These are phyloP conservation scores for Symbiodinium natans DNA, from an alignment of 73 alveolate species.

Conservation along the genomic window DNA sequence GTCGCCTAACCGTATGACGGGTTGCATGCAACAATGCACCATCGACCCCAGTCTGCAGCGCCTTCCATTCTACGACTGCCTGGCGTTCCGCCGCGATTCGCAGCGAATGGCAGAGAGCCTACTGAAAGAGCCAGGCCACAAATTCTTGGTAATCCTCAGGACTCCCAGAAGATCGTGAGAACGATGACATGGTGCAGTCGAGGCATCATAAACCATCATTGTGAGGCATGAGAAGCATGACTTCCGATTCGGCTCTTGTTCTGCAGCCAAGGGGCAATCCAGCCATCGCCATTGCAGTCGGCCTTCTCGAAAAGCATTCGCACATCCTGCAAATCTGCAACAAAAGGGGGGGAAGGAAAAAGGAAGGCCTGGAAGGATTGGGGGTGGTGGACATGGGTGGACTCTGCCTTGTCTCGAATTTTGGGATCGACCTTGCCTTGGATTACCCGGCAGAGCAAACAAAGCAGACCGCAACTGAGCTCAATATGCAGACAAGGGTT, in stretches of 20 bases:
- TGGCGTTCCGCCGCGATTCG: too few relatives aligned
- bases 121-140: constrained; percentile 67
- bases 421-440: constrained; percentile 39
- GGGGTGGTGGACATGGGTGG: neutral
- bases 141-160: constrained; percentile 71
- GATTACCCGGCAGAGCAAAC: neutral
- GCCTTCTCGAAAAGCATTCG: constrained; percentile 35
- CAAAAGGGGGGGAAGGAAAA: neutral
- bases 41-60: too few relatives aligned
- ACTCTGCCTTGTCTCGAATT: constrained; percentile 56
- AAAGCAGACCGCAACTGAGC: neutral
- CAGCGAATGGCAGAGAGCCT: too few relatives aligned
- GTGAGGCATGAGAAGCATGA: neutral
- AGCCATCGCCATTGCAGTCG: constrained; percentile 71
- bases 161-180: neutral
- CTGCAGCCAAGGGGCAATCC: neutral
- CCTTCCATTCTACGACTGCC: too few relatives aligned
- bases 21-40: too few relatives aligned
- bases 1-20: too few relatives aligned
- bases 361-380: neutral
- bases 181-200: too few relatives aligned
- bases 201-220: too few relatives aligned
- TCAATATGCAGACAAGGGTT: too few relatives aligned
- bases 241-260: neutral
- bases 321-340: constrained; percentile 16